Conservation (phyloP, 768 basidiomycete species). For the Roridomyces roridus region DNA sequence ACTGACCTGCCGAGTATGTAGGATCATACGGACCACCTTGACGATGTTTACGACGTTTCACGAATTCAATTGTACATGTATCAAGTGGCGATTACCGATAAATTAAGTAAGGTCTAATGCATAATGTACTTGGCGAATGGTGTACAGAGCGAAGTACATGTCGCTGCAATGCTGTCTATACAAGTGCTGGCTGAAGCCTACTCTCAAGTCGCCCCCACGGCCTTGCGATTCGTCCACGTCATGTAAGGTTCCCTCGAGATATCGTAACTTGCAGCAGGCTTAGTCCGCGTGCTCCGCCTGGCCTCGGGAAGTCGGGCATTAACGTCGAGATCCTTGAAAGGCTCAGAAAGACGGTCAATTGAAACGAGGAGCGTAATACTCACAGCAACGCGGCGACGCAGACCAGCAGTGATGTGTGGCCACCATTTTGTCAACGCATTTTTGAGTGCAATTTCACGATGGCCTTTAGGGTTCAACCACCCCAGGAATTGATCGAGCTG, state of each 20-base stretch:
- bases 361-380: constrained; percentile 33
- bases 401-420: constrained; percentile 80
- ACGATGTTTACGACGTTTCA: too few species aligned
- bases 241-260: constrained; percentile 84
- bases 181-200: constrained; percentile 16
- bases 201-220: constrained; percentile 47
- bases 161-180: too few species aligned
- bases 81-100: too few species aligned
- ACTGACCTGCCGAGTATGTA: too few species aligned
- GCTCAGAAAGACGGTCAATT: constrained; percentile 16
- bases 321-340: constrained; percentile 67
- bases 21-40: not conserved
- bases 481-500: constrained; percentile 84
- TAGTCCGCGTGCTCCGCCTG: constrained; percentile 77
- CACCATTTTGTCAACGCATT: constrained; percentile 83
- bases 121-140: too few species aligned
- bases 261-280: constrained; percentile 63
- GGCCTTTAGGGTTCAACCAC: constrained; percentile 94
- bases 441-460: constrained; percentile 84
- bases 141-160: not conserved
- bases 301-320: constrained; percentile 79
- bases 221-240: constrained; percentile 86
- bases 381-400: constrained; percentile 77
- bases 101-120: too few species aligned
- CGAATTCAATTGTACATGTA: not conserved